Evolutionary conservation across 306 rosid species (phyloP).

Genomic region (Casuarina cunninghamiana): DNA sequence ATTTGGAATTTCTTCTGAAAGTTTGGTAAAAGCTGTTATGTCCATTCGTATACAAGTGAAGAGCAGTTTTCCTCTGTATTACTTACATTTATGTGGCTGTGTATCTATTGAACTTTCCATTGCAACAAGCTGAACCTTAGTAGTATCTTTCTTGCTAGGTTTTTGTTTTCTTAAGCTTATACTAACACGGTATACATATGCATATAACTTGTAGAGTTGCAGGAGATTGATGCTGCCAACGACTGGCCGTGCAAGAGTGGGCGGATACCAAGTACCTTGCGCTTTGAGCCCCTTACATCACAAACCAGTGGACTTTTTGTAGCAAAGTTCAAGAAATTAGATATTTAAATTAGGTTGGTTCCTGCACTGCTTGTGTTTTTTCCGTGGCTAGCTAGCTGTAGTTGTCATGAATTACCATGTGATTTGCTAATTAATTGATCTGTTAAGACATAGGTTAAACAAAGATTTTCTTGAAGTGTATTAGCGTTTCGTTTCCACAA

Average conservation of each 20-base stretch:
- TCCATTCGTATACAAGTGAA: not conserved
- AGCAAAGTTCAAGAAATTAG: slow-evolving; percentile 59
- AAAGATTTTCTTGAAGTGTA: not conserved
- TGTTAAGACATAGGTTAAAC: not conserved
- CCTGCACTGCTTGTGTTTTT: too few species aligned
- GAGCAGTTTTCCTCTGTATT: not conserved
- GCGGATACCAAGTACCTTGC: slow-evolving; percentile 49
- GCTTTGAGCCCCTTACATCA: slow-evolving; percentile 75
- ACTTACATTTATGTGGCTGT: not conserved
- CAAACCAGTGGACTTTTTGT: slow-evolving; percentile 86
- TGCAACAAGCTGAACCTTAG: not conserved
- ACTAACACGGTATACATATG: not conserved
- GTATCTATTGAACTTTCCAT: slow-evolving; percentile 6
- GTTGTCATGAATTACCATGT: not conserved
- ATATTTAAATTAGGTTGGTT: slow-evolving; percentile 22
- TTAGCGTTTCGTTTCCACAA: not conserved
- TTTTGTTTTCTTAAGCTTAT: slow-evolving; percentile 11
- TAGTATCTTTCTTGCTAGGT: not conserved
- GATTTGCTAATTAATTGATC: not conserved
- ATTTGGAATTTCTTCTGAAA: not conserved
- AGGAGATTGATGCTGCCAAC: slow-evolving; percentile 53
- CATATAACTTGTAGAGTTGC: slow-evolving; percentile 47
- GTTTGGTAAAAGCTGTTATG: not conserved
- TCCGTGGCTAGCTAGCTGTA: not conserved
- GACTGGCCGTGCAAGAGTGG: slow-evolving; percentile 89